These are phyloP conservation scores for Malbranchea zuffiana DNA, from an alignment of 2,329 filamentous ascomycete species.

Conservation along the genomic window DNA sequence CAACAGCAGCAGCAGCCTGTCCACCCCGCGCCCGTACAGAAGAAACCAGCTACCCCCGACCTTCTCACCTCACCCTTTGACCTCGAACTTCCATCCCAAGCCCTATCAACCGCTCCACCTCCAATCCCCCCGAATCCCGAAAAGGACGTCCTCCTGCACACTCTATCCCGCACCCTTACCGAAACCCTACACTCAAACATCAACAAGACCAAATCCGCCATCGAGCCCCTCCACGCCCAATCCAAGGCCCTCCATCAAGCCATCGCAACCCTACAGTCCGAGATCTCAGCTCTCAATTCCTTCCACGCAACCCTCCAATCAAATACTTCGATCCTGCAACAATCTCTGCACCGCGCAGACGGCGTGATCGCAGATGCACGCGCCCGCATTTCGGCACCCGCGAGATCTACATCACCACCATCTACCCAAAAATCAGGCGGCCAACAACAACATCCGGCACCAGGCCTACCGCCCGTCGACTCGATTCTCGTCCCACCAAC, in stretches of 20 bases:
- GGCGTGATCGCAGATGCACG: conserved; percentile 62
- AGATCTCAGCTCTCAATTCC: conserved; percentile 59
- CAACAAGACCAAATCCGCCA: conserved; percentile 60
- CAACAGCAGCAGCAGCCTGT: conserved; percentile 21
- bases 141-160: conserved; percentile 73
- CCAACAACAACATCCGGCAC: conserved; percentile 8
- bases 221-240: conserved; percentile 68
- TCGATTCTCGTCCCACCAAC: conserved; percentile 88
- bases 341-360: conserved; percentile 69
- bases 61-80: conserved; percentile 55
- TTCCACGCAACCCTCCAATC: conserved; percentile 60
- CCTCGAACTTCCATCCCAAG: conserved; percentile 42
- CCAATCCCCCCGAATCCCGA: conserved; percentile 93
- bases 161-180: conserved; percentile 60
- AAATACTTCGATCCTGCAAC: conserved; percentile 69
- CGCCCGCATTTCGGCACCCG: conserved; percentile 36
- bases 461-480: conserved; percentile 62
- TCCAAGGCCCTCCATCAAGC: conserved; percentile 63
- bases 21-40: conserved; percentile 17
- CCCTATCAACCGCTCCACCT: conserved; percentile 48
- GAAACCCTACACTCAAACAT: conserved; percentile 58
- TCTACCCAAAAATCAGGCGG: conserved; percentile 13
- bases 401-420: conserved; percentile 14
- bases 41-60: conserved; percentile 37
- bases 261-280: conserved; percentile 58